A percentile compares a stretch with the other conserved stretches of the same genome.
Evolutionary conservation across 257 asterid genomes (phyloP).

Genomic region (Hygrophila difformis): DNA sequence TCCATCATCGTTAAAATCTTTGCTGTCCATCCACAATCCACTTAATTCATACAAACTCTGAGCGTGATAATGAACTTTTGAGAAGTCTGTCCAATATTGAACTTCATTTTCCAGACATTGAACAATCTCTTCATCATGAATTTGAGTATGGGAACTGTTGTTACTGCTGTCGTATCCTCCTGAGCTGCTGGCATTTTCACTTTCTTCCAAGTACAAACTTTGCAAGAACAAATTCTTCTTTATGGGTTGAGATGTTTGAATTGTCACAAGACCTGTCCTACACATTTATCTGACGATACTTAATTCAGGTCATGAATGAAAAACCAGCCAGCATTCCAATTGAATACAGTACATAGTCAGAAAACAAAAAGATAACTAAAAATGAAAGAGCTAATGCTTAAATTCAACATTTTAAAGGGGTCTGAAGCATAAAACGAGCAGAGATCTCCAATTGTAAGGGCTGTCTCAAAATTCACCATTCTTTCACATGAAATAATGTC

Average conservation of each 20-base stretch:
- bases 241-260: constrained; percentile 56
- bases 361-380: no score
- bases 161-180: constrained; percentile 23
- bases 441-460: no score
- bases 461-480: no score
- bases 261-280: constrained; percentile 74
- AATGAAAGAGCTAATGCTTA: no score
- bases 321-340: constrained; percentile 9
- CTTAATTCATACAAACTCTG: constrained; percentile 74
- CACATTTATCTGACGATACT: constrained; percentile 32
- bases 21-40: constrained; percentile 56
- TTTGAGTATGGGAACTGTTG: constrained; percentile 29
- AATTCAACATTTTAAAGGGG: no score
- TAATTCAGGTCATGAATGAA: constrained; percentile 18
- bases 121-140: constrained; percentile 70
- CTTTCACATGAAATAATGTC: no score
- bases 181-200: constrained; percentile 18
- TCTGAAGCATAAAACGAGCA: no score
- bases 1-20: constrained; percentile 61
- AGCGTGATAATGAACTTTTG: constrained; percentile 91
- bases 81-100: constrained; percentile 88
- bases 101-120: constrained; percentile 68
- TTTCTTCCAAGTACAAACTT: constrained; percentile 59
- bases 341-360: no score
- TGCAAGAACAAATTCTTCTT: constrained; percentile 78